Conservation (phyloP, 371 early-diverging fungal species). For the Parasitella parasitica region DNA sequence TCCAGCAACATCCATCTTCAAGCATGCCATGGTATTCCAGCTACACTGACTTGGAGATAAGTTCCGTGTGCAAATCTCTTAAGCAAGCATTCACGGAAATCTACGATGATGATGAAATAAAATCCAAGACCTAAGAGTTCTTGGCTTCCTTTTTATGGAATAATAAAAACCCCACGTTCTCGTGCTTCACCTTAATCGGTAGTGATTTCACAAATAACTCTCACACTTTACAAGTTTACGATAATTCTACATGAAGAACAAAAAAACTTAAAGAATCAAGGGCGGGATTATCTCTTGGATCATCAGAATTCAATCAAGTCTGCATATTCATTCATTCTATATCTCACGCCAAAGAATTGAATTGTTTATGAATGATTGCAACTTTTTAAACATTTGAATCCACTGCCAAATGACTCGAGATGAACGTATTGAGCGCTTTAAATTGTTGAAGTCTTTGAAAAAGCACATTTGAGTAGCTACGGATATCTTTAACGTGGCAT, state of each 20-base stretch:
- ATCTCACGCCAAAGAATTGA: background rate
- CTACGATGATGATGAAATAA: background rate
- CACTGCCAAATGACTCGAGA: background rate
- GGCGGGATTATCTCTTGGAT: background rate
- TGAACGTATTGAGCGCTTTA: background rate
- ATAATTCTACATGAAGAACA: too few species aligned
- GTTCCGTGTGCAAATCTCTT: background rate
- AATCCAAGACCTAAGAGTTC: too few species aligned
- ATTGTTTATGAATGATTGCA: background rate
- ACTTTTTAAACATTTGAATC: background rate
- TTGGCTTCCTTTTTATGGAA: too few species aligned
- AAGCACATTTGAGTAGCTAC: background rate
- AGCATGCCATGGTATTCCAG: background rate
- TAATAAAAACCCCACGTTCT: too few species aligned
- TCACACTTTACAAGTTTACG: too few species aligned
- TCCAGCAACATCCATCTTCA: background rate
- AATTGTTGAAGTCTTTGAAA: background rate
- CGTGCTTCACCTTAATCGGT: too few species aligned
- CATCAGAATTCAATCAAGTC: background rate
- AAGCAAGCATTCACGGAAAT: background rate
- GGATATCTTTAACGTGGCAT: background rate
- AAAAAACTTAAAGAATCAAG: background rate
- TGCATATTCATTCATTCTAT: background rate
- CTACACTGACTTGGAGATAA: background rate
- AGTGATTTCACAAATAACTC: too few species aligned